Evolutionary conservation across 2,329 filamentous ascomycete species (phyloP).

Genomic region (Xylaria sp.): DNA sequence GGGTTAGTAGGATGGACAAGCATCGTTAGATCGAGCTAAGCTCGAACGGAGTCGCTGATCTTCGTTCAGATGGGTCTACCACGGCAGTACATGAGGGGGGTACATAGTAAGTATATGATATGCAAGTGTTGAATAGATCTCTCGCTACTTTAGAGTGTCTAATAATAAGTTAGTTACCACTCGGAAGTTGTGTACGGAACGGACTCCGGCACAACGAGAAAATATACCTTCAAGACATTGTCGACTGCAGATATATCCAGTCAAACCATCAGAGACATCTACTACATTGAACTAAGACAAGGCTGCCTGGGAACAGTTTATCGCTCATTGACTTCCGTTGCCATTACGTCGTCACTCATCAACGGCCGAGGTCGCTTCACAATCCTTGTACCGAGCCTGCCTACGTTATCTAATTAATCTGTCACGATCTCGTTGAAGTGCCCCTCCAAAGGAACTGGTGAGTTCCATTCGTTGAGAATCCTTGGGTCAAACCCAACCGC

Average conservation of each 20-base stretch:
- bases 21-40: conserved; percentile 52
- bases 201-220: conserved; percentile 24
- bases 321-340: conserved; percentile 12
- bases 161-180: conserved; percentile 28
- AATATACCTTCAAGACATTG: background rate
- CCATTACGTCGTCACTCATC: conserved; percentile 28
- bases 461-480: conserved; percentile 25
- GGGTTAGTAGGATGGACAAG: conserved; percentile 37
- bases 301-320: conserved; percentile 16
- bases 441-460: conserved; percentile 15
- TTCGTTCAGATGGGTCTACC: conserved; percentile 51
- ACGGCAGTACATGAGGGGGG: conserved; percentile 42
- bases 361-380: conserved; percentile 23
- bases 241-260: conserved; percentile 10
- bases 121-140: conserved; percentile 25
- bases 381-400: conserved; percentile 36
- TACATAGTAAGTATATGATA: conserved; percentile 6
- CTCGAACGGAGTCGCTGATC: conserved; percentile 50
- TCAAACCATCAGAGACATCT: conserved; percentile 14
- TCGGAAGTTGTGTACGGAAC: conserved; percentile 9
- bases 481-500: conserved; percentile 30
- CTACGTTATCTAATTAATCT: conserved; percentile 39
- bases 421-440: conserved; percentile 37
- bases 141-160: conserved; percentile 24
- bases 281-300: conserved; percentile 25